Evolutionary conservation across 2,329 filamentous ascomycete genomes (phyloP).

Genomic region (Blastomyces parvus): DNA sequence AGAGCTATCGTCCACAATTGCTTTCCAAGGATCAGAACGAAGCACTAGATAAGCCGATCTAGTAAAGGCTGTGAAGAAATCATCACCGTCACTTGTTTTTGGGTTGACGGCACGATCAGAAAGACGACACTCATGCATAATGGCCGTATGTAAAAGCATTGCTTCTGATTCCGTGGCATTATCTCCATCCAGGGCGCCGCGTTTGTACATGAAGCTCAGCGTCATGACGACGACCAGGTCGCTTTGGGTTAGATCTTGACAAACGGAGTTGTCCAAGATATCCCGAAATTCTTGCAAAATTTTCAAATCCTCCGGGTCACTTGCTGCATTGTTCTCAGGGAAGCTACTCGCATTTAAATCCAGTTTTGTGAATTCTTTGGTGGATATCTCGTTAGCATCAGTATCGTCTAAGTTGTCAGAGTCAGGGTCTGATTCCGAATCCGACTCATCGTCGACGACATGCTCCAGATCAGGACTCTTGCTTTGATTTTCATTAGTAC

Average conservation of each 20-base stretch:
- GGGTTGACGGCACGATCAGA: slow-evolving; percentile 14
- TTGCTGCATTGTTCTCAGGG: background rate
- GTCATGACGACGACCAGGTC: slow-evolving; percentile 17
- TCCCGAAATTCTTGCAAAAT: slow-evolving; percentile 5
- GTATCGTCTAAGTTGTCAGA: background rate
- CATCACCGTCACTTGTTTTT: background rate
- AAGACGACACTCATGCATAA: slow-evolving; percentile 19
- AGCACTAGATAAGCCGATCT: slow-evolving; percentile 30
- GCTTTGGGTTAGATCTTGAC: slow-evolving; percentile 17
- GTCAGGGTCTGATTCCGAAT: background rate
- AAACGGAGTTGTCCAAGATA: slow-evolving; percentile 4
- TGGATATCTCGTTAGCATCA: background rate
- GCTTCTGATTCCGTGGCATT: slow-evolving; percentile 9
- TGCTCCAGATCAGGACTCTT: background rate
- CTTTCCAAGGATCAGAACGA: slow-evolving; percentile 28
- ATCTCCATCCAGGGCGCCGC: background rate
- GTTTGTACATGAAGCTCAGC: slow-evolving; percentile 15
- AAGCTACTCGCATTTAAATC: background rate
- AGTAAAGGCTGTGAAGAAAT: slow-evolving; percentile 31
- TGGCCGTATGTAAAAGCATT: slow-evolving; percentile 19
- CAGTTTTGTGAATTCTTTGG: background rate
- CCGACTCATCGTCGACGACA: background rate
- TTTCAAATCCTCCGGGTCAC: background rate
- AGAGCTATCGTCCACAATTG: slow-evolving; percentile 18
- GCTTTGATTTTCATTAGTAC: background rate